Base-by-base conservation (phyloP, 2,329 filamentous ascomycete species). In the Didymella lethalis region DNA sequence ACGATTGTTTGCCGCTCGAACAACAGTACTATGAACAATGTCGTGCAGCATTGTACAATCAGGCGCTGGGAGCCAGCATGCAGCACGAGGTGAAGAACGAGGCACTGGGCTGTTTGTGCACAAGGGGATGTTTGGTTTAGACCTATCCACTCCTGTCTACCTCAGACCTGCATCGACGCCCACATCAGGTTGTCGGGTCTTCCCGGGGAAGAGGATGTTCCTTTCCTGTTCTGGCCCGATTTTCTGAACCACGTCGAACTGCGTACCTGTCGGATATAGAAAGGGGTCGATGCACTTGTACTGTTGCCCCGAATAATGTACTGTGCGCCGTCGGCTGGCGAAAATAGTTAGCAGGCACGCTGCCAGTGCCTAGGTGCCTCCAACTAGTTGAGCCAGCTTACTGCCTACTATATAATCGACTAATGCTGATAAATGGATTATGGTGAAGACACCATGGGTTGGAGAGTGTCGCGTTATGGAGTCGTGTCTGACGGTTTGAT, bases 221-320 rank as follows among this genome's bases (percentile, higher is more conserved):
- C 7, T 23, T 29, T 7, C 50, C 43, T 34, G 4, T 7, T 14
- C 44, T 16, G 7, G 26, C 26, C 51, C 51, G 32, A 2, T 25
- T 44, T 48, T 48, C 14, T 48, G 32, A 34, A 48, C 18, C 2
- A 54, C 23, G 20, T 54, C 44, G 25, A 48, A 47, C 28, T 54
- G 32, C 44, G 43, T 54, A 34, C 44, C 44, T 11, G 40, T 40
- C 8, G 29, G 40, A 20, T 52, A 52, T 3, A 45, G 4, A 7
- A 41, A 52, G 2, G 32, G 20, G 20, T 14, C 7, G 23, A 20
- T 4, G 20, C 31, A 31, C 20, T 48, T 48, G 7, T 26, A 20
- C 4, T 4, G n/a, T 23, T 23, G 31, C 10, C 26, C 18, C 7
- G 43, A 4, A 7, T 1, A 11, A 4, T 31, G 40, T 8, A n/a